These are phyloP conservation scores for Boletellus emodensis DNA, from an alignment of 768 basidiomycete species.

Conservation along the genomic window DNA sequence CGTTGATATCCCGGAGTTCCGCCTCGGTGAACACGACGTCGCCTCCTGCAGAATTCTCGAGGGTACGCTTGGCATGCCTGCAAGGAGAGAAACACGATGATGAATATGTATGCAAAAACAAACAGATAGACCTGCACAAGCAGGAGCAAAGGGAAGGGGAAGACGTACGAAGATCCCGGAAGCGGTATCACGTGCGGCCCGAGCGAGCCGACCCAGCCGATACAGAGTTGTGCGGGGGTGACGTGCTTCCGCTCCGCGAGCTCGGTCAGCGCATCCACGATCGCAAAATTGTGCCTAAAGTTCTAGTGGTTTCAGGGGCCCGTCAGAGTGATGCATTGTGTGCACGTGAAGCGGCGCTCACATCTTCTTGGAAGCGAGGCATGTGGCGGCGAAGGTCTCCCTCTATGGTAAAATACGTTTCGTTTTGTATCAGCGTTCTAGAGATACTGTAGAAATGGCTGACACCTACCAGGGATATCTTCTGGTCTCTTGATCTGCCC, in stretches of 20 bases:
- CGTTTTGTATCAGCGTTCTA: neutral
- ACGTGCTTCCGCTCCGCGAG: conserved; percentile 42
- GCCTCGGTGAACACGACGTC: conserved; percentile 37
- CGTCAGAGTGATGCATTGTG: neutral
- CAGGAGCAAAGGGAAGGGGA: no score
- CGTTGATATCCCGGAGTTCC: conserved; percentile 40
- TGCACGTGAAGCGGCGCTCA: conserved; percentile 2
- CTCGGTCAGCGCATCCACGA: conserved; percentile 39
- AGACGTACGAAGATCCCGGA: conserved; percentile 43
- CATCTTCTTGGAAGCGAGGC: conserved; percentile 47
- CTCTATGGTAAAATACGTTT: conserved; percentile 17
- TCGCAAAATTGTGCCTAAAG: conserved; percentile 39
- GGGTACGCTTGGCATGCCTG: conserved; percentile 37
- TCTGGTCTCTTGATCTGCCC: conserved; percentile 42
- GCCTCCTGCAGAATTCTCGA: conserved; percentile 43
- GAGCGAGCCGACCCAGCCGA: conserved; percentile 42
- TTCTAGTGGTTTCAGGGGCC: conserved; percentile 19
- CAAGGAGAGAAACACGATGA: neutral
- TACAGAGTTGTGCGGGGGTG: conserved; percentile 40
- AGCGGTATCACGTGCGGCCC: conserved; percentile 46
- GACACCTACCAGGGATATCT: conserved; percentile 31
- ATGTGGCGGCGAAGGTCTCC: conserved; percentile 37
- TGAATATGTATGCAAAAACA: neutral
- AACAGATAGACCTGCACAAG: neutral
- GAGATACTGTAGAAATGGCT: neutral